Percentiles rank a stretch among this genome's conserved stretches.
Conservation (phyloP, 2,329 filamentous ascomycete species). For the Scytalidium sp. region DNA sequence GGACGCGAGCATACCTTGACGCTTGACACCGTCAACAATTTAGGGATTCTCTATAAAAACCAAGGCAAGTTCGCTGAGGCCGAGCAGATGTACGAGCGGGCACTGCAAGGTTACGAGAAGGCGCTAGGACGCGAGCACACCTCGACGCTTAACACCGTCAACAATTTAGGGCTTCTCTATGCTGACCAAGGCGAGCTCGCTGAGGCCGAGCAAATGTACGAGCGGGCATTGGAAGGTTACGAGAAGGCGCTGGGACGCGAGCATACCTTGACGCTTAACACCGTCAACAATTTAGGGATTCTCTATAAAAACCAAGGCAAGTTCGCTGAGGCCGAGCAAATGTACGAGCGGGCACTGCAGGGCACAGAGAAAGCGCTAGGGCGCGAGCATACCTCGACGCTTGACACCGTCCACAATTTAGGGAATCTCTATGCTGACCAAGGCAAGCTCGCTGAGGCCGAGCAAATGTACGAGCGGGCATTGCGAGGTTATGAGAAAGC, state of each 20-base stretch:
- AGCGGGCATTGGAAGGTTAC: slow-evolving; percentile 9
- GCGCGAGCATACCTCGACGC: slow-evolving; percentile 5
- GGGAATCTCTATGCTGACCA: slow-evolving; percentile 23
- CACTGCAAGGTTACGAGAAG: slow-evolving; percentile 9
- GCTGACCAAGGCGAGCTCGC: slow-evolving; percentile 1
- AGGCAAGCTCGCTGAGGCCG: slow-evolving; percentile 22
- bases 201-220: slow-evolving; percentile 8
- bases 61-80: slow-evolving; percentile 4
- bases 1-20: slow-evolving; percentile 20
- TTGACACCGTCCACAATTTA: slow-evolving; percentile 8
- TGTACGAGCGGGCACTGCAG: slow-evolving; percentile 10
- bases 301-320: slow-evolving; percentile 16
- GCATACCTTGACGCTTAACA: slow-evolving; percentile 20
- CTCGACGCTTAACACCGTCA: too few relatives aligned
- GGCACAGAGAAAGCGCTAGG: slow-evolving; percentile 6
- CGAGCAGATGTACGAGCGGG: slow-evolving; percentile 9
- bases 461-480: slow-evolving; percentile 10
- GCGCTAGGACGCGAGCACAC: too few relatives aligned
- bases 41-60: slow-evolving; percentile 20
- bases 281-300: slow-evolving; percentile 21
- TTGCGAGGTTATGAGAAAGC: not conserved
- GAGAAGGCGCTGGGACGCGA: slow-evolving; percentile 19
- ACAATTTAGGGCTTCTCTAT: slow-evolving; percentile 9
- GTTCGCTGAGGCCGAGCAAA: slow-evolving; percentile 11
- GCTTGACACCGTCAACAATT: slow-evolving; percentile 19